Percentiles rank a stretch among this genome's conserved stretches.
Conservation (phyloP, 192 early-diverging fungal genomes). For the Spizellomyces sp. region DNA sequence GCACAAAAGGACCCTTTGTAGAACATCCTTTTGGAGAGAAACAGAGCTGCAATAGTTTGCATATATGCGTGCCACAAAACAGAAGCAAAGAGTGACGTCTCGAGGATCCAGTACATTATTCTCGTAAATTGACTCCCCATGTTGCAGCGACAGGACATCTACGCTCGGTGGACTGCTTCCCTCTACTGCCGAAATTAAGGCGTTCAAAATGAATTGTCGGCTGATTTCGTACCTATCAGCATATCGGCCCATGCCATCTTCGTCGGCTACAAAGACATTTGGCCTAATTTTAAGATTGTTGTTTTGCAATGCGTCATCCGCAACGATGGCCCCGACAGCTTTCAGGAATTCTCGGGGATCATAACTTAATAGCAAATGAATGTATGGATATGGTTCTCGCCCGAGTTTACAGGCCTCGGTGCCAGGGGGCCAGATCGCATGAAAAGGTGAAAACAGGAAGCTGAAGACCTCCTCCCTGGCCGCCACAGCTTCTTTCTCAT, state of each 20-base stretch:
- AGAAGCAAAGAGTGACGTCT: too few relatives aligned
- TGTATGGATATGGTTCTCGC: constrained; percentile 50
- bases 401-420: constrained; percentile 15
- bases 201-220: constrained; percentile 50
- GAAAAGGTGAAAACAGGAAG: constrained; percentile 41
- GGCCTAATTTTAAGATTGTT: constrained; percentile 30
- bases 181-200: constrained; percentile 34
- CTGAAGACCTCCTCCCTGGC: constrained; percentile 47
- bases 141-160: not conserved
- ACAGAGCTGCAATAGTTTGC: constrained; percentile 20
- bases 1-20: constrained; percentile 28
- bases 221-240: constrained; percentile 39
- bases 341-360: constrained; percentile 49
- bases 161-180: constrained; percentile 18
- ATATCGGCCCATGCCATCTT: constrained; percentile 29
- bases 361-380: constrained; percentile 40
- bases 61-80: constrained; percentile 37
- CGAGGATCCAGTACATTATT: constrained; percentile 6
- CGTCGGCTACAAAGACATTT: constrained; percentile 32
- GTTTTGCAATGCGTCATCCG: constrained; percentile 25
- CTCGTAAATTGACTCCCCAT: not conserved
- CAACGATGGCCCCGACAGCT: constrained; percentile 34
- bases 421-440: constrained; percentile 40
- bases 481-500: constrained; percentile 17
- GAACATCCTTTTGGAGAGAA: constrained; percentile 1